Percentiles rank a stretch among this genome's conserved stretches.
These are phyloP conservation scores for Suillus discolor DNA, from an alignment of 768 basidiomycete species.

Conservation along the genomic window DNA sequence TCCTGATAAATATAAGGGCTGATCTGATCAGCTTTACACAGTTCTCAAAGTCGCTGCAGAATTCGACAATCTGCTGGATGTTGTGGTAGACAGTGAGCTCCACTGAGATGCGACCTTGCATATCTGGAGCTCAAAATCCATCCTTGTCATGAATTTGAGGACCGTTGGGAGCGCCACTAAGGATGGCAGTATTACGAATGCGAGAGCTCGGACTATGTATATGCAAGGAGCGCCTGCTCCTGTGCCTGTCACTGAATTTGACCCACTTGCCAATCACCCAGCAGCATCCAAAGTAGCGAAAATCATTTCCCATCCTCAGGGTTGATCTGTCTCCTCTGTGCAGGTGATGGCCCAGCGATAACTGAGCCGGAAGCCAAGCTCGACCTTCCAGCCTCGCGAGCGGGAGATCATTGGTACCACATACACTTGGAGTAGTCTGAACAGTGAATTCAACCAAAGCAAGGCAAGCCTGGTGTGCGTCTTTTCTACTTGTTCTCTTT, in stretches of 20 bases:
- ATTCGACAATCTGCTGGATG: no score
- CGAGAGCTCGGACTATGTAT: no score
- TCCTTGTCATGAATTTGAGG: no score
- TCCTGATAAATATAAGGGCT: no score
- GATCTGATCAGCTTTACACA: no score
- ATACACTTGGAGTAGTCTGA: conserved; percentile 34
- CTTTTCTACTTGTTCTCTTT: background rate
- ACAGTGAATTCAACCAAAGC: conserved; percentile 22
- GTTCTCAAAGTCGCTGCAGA: no score
- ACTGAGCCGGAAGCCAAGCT: conserved; percentile 29
- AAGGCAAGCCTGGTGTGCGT: conserved; percentile 23
- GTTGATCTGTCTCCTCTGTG: conserved; percentile 28
- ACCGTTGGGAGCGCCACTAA: no score
- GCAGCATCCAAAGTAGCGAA: conserved; percentile 22
- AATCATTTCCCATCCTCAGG: conserved; percentile 27
- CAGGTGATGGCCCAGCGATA: conserved; percentile 18
- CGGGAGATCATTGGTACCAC: conserved; percentile 33
- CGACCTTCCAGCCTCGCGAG: conserved; percentile 25
- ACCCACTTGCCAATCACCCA: background rate
- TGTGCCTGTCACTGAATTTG: background rate
- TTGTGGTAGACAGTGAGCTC: no score
- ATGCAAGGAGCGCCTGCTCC: no score
- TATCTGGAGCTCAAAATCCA: no score
- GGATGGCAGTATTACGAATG: no score
- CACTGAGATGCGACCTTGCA: no score